Percentiles rank a stretch among this genome's conserved stretches.
Conservation (phyloP, 345 rosid species). For the Stellera chamaejasme region DNA sequence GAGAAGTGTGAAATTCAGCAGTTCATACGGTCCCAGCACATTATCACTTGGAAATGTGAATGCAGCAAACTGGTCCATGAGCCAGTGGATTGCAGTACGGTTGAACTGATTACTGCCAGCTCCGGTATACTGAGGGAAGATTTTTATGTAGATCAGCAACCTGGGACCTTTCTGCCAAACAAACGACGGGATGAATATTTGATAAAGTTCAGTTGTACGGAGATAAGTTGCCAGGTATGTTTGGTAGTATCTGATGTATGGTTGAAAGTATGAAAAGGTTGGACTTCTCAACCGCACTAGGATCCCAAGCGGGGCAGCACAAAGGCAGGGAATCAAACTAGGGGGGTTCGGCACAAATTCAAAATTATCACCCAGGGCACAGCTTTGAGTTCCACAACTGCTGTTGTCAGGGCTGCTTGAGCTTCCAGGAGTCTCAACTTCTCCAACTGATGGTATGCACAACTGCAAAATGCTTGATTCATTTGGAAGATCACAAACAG, state of each 20-base stretch:
- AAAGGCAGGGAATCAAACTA: slow-evolving; percentile 23
- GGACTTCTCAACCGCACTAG: slow-evolving; percentile 43
- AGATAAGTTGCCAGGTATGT: slow-evolving; percentile 22
- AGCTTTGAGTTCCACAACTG: slow-evolving; percentile 29
- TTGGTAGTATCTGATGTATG: slow-evolving; percentile 18
- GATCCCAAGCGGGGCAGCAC: slow-evolving; percentile 45
- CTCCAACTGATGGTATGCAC: slow-evolving; percentile 24
- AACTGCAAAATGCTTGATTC: slow-evolving; percentile 22
- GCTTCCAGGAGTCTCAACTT: slow-evolving; percentile 20
- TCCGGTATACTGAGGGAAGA: slow-evolving; percentile 25
- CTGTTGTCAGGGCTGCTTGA: slow-evolving; percentile 13
- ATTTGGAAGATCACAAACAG: slow-evolving; percentile 35
- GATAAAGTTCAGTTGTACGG: slow-evolving; percentile 23
- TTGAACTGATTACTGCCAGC: slow-evolving; percentile 17
- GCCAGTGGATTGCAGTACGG: slow-evolving; percentile 20
- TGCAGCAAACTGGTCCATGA: slow-evolving; percentile 27
- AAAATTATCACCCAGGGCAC: slow-evolving; percentile 18
- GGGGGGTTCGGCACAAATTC: slow-evolving; percentile 34
- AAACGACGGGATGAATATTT: slow-evolving; percentile 25
- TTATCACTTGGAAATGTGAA: slow-evolving; percentile 19
- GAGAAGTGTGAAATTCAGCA: slow-evolving; percentile 23
- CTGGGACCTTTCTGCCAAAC: slow-evolving; percentile 42
- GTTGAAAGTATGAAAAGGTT: slow-evolving; percentile 35
- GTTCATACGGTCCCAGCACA: slow-evolving; percentile 46
- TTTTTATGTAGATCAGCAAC: slow-evolving; percentile 30